These are phyloP conservation scores for Ramaria rubella DNA, from an alignment of 768 basidiomycete genomes.

Conservation along the genomic window DNA sequence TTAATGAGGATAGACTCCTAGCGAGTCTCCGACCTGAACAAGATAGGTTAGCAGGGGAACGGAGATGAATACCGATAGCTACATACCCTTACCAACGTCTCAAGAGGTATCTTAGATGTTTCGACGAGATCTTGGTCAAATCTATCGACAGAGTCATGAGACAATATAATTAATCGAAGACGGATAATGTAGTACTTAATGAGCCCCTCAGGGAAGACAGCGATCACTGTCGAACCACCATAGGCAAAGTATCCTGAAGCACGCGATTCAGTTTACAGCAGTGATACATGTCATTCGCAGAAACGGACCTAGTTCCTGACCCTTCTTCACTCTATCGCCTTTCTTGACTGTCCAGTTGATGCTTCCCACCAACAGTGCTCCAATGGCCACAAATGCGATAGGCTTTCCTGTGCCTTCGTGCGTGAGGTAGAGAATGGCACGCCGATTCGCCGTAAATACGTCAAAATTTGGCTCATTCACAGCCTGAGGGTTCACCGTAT, in stretches of 20 bases:
- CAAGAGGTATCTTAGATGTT: constrained; percentile 48
- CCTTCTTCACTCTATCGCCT: constrained; percentile 47
- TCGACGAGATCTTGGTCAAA: constrained; percentile 57
- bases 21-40: background rate
- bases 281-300: background rate
- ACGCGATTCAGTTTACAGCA: constrained; percentile 15
- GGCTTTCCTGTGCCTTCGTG: constrained; percentile 39
- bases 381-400: constrained; percentile 68
- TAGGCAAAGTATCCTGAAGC: constrained; percentile 50
- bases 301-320: constrained; percentile 51
- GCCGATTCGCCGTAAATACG: constrained; percentile 58
- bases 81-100: constrained; percentile 59
- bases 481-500: constrained; percentile 67
- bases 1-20: background rate
- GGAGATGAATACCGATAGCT: no score
- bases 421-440: constrained; percentile 48
- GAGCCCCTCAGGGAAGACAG: constrained; percentile 48
- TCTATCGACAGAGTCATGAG: constrained; percentile 19
- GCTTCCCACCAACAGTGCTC: constrained; percentile 75
- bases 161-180: no score
- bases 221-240: constrained; percentile 69
- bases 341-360: constrained; percentile 59
- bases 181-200: no score
- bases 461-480: constrained; percentile 60
- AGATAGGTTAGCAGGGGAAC: background rate